Percentiles rank a stretch among this genome's conserved stretches.
These are phyloP conservation scores for Eucalyptus polybractea DNA, from an alignment of 345 rosid species.

Conservation along the genomic window DNA sequence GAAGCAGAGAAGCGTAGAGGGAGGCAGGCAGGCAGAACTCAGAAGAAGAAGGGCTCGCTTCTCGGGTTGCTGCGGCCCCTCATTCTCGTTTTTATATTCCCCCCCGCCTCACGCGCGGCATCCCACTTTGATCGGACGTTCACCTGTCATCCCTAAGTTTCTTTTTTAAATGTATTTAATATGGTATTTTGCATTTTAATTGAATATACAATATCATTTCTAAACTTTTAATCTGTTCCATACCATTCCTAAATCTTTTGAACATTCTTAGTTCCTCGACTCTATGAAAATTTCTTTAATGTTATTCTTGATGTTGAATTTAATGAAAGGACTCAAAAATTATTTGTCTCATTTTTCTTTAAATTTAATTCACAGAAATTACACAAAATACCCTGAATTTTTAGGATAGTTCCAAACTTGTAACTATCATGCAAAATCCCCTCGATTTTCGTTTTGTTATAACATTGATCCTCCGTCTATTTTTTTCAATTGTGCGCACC, in stretches of 20 bases:
- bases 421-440: not conserved
- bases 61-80: not conserved
- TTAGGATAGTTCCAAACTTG: too few relatives aligned
- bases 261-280: rapidly evolving
- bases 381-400: not conserved
- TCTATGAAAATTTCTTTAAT: too few relatives aligned
- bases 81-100: not conserved
- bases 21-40: too few relatives aligned
- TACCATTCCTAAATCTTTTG: too few relatives aligned
- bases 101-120: not conserved
- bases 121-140: too few relatives aligned
- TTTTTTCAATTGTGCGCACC: not conserved
- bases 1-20: not conserved
- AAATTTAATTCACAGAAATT: not conserved
- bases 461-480: not conserved
- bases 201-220: too few relatives aligned
- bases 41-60: not conserved
- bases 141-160: not conserved
- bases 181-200: too few relatives aligned
- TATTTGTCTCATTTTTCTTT: not conserved
- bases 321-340: too few relatives aligned
- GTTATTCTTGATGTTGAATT: too few relatives aligned
- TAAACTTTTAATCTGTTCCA: too few relatives aligned
- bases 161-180: too few relatives aligned
- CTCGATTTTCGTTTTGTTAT: not conserved